phyloP scores from a whole-genome alignment of 768 basidiomycete genomes.

The Lactarius trivialis region DNA sequence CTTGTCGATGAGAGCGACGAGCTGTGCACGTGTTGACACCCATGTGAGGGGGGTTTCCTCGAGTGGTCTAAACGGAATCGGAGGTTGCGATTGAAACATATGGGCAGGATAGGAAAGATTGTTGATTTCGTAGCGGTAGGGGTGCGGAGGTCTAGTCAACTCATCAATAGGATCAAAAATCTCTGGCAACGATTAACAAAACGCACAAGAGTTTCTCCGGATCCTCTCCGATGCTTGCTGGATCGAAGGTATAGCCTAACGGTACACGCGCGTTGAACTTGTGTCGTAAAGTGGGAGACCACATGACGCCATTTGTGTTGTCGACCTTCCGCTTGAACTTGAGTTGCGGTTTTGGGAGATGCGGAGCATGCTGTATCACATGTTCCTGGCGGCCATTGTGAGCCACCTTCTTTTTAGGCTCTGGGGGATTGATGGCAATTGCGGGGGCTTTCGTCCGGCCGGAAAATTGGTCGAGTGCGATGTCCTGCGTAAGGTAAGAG shows the following conservation, averaged over 20 bases:
- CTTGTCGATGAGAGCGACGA: conserved; percentile 58
- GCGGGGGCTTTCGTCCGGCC: conserved; percentile 64
- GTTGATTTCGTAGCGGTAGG: conserved; percentile 81
- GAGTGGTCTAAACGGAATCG: conserved; percentile 52
- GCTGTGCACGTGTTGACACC: conserved; percentile 50
- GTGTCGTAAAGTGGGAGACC: conserved; percentile 61
- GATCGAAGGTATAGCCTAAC: conserved; percentile 52
- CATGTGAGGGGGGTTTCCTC: conserved; percentile 64
- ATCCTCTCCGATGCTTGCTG: conserved; percentile 27
- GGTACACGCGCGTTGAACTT: conserved; percentile 86
- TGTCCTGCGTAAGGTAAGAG: conserved; percentile 52
- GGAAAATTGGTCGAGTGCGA: conserved; percentile 69
- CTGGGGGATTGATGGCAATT: conserved; percentile 46
- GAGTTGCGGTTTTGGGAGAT: conserved; percentile 78
- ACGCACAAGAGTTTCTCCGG: conserved; percentile 19
- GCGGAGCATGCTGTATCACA: conserved; percentile 64
- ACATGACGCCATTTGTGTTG: conserved; percentile 51
- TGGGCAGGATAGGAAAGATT: conserved; percentile 63
- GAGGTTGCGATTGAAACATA: conserved; percentile 50
- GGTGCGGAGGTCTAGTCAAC: conserved; percentile 43
- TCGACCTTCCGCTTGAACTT: conserved; percentile 54
- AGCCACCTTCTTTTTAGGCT: conserved; percentile 30
- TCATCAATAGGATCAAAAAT: conserved; percentile 16
- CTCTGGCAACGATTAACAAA: not conserved
- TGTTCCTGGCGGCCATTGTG: conserved; percentile 47